phyloP scores from a whole-genome alignment of 441 rosid species.

The Breynia disticha region DNA sequence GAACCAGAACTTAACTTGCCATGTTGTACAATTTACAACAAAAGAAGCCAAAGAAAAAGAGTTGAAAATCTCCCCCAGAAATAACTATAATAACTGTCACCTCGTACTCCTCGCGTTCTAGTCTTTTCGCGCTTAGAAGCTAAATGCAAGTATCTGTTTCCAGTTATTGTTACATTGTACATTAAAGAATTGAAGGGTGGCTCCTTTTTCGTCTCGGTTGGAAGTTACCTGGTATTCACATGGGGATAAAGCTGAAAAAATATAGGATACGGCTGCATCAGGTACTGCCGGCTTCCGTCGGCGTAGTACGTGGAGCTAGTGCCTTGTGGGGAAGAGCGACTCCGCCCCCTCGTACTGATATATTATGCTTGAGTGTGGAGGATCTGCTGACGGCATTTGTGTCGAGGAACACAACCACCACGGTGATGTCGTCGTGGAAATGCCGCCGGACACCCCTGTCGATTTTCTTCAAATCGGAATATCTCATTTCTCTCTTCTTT shows the following conservation, averaged over 20 bases:
- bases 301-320: neutral
- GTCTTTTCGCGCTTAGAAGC: neutral
- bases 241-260: neutral
- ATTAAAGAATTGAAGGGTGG: neutral
- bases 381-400: slow-evolving; percentile 39
- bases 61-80: neutral
- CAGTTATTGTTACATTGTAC: neutral
- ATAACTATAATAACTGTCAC: neutral
- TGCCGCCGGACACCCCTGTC: slow-evolving; percentile 85
- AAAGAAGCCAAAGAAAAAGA: neutral
- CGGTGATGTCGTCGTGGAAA: slow-evolving; percentile 95
- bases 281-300: neutral
- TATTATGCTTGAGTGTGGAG: neutral
- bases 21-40: neutral
- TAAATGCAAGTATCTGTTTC: neutral
- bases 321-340: neutral
- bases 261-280: neutral
- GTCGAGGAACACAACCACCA: slow-evolving; percentile 72
- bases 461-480: slow-evolving; percentile 91
- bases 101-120: neutral
- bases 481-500: slow-evolving; percentile 86
- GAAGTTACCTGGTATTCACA: neutral
- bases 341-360: neutral
- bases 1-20: slow-evolving; percentile 1
- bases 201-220: neutral